A percentile compares a stretch with the other conserved stretches of the same genome.
Evolutionary conservation across 2,329 filamentous ascomycete species (phyloP).

Genomic region (Beauveria pseudobassiana): DNA sequence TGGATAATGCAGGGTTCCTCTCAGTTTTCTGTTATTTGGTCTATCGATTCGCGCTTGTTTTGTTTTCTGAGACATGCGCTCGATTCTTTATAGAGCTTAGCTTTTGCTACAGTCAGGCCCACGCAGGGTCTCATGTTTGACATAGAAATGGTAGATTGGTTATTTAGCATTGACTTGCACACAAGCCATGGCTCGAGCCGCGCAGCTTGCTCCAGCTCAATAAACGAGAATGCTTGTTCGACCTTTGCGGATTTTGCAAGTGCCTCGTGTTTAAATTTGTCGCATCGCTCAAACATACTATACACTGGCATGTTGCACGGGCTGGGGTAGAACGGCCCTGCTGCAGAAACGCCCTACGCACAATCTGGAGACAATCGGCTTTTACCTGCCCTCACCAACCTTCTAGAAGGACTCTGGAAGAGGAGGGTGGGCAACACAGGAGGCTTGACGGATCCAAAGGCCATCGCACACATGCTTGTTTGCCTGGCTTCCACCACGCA

Average conservation of each 20-base stretch:
- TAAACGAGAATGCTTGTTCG: not conserved
- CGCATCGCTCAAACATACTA: not conserved
- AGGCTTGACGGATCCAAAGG: conserved; percentile 1
- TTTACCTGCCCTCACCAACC: not conserved
- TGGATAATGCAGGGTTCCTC: not conserved
- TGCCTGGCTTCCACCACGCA: not conserved
- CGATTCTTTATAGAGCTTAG: not conserved
- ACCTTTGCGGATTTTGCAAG: not conserved
- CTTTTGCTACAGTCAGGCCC: not conserved
- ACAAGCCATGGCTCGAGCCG: not conserved
- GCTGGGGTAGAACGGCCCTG: not conserved
- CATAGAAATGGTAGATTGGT: not conserved
- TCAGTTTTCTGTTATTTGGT: not conserved
- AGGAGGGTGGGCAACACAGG: not conserved
- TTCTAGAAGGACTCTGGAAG: not conserved
- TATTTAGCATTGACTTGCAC: not conserved
- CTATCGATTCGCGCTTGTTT: not conserved
- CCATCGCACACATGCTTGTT: not conserved
- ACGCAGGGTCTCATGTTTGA: not conserved
- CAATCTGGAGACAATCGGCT: conserved; percentile 9
- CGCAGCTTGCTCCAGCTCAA: not conserved
- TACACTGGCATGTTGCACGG: not conserved
- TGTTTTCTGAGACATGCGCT: not conserved
- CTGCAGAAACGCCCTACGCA: not conserved
- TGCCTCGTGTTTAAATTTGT: not conserved